These are phyloP conservation scores for Tritrichomonas foetus DNA, from an alignment of 208 protist genomes.

Conservation along the genomic window DNA sequence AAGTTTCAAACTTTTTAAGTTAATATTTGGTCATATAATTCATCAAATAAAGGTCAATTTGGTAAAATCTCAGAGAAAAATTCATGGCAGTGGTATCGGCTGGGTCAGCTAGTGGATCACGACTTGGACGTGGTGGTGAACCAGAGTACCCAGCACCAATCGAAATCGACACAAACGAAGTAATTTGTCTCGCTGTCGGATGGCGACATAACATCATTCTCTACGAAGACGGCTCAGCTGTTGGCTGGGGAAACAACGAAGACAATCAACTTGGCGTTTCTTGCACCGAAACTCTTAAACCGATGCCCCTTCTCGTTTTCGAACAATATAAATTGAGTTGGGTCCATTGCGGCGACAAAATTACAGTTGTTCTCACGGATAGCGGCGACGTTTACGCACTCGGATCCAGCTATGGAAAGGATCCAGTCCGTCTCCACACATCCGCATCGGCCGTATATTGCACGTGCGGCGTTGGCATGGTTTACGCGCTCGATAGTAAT, in stretches of 20 bases:
- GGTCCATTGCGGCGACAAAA: conserved; percentile 35
- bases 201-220: conserved; percentile 28
- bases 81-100: not conserved
- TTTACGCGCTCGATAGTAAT: not conserved
- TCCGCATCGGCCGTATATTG: not conserved
- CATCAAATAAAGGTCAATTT: too few relatives aligned
- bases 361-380: conserved; percentile 8
- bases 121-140: not conserved
- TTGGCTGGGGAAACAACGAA: conserved; percentile 11
- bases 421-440: not conserved
- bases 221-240: not conserved
- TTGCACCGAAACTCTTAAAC: not conserved
- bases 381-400: not conserved
- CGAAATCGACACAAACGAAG: not conserved
- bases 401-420: not conserved
- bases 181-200: not conserved
- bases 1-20: too few relatives aligned
- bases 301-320: not conserved
- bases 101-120: not conserved
- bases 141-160: not conserved
- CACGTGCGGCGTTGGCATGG: not conserved
- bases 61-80: not conserved
- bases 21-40: too few relatives aligned
- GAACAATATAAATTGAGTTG: not conserved
- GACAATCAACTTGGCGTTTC: not conserved